Percentiles rank a stretch among this genome's conserved stretches.
These are phyloP conservation scores for Populus trichocarpa DNA, from an alignment of 441 rosid species.

Conservation along the genomic window DNA sequence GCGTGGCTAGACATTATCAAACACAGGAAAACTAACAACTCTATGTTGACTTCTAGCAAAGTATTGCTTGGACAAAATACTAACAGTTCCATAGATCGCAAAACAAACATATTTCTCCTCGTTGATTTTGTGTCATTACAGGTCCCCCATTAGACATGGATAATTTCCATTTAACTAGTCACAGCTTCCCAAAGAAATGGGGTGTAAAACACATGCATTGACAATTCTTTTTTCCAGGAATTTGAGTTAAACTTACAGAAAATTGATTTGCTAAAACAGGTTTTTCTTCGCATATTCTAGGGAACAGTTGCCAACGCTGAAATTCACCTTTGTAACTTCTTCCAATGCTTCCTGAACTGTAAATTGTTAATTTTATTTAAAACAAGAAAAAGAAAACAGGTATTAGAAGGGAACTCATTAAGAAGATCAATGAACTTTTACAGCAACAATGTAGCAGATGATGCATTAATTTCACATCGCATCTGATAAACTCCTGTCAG, in stretches of 20 bases:
- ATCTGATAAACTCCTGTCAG: conserved; percentile 1
- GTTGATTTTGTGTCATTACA: not conserved
- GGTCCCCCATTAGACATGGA: not conserved
- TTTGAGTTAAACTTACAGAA: conserved; percentile 61
- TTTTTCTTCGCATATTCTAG: conserved; percentile 57
- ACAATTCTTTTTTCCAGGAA: not conserved
- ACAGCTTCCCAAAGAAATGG: not conserved
- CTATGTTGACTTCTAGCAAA: not conserved
- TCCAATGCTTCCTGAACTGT: conserved; percentile 89
- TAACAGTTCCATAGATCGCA: not conserved
- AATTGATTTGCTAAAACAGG: conserved; percentile 84
- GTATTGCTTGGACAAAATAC: not conserved
- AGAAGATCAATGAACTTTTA: not conserved
- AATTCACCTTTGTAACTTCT: conserved; percentile 93
- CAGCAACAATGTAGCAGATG: not conserved
- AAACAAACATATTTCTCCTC: too few species aligned
- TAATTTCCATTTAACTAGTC: too few species aligned
- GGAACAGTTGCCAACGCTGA: conserved; percentile 76
- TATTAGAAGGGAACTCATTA: not conserved
- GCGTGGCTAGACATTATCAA: not conserved
- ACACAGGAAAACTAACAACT: not conserved
- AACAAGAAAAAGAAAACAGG: not conserved
- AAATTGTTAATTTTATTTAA: conserved; percentile 1
- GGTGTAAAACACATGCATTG: not conserved
- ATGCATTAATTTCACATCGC: not conserved